These are phyloP conservation scores for Ogataea polymorpha DNA, from an alignment of 805 yeast genomes.

Conservation along the genomic window DNA sequence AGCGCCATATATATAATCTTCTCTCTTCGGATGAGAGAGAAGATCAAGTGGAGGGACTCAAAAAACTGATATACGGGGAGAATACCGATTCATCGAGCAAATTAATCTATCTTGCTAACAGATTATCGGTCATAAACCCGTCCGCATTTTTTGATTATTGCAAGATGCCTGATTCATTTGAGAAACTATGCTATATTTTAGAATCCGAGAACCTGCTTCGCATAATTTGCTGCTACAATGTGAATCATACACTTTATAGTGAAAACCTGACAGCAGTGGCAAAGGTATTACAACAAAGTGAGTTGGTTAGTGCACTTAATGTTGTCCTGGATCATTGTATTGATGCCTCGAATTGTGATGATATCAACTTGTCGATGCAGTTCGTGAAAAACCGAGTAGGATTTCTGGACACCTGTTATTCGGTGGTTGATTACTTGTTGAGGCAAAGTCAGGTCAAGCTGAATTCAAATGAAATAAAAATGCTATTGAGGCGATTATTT, in stretches of 20 bases:
- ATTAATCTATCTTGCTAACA: conserved; percentile 23
- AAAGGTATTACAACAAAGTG: conserved; percentile 13
- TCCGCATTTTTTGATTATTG: conserved; percentile 23
- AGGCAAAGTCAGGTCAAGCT: conserved; percentile 8
- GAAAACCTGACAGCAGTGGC: too few species aligned
- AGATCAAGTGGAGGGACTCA: conserved; percentile 19
- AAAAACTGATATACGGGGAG: conserved; percentile 1
- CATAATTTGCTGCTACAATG: conserved; percentile 20
- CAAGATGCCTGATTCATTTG: conserved; percentile 10
- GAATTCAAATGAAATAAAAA: conserved; percentile 19
- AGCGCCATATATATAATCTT: conserved; percentile 22
- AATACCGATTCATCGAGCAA: conserved; percentile 16
- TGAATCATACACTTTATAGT: neutral
- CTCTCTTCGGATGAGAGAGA: conserved; percentile 24
- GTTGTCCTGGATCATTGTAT: conserved; percentile 20
- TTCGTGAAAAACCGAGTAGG: conserved; percentile 26
- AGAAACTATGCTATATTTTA: conserved; percentile 16
- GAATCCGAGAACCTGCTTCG: conserved; percentile 30
- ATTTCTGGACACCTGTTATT: conserved; percentile 23
- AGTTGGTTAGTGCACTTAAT: conserved; percentile 23
- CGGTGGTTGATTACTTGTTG: conserved; percentile 12
- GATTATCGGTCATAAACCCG: conserved; percentile 24
- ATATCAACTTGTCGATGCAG: conserved; percentile 30
- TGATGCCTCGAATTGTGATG: conserved; percentile 28
- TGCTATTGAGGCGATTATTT: conserved; percentile 24